These are phyloP conservation scores for Fusarium bulbicola DNA, from an alignment of 2,329 filamentous ascomycete genomes.

Conservation along the genomic window DNA sequence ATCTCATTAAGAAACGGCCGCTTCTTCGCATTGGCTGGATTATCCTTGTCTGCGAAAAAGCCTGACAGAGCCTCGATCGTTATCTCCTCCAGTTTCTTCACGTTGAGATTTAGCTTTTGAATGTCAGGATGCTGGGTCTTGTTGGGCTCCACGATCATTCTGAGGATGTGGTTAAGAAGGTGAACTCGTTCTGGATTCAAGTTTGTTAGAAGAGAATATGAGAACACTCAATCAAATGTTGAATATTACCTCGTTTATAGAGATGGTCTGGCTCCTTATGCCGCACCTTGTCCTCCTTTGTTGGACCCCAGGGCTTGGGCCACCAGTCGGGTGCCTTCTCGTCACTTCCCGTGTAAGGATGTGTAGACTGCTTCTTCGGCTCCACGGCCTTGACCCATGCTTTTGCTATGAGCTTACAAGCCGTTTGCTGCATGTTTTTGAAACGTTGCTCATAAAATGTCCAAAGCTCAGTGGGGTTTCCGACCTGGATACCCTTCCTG, in stretches of 20 bases:
- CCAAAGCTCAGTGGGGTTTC: slow-evolving; percentile 63
- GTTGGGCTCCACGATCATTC: slow-evolving; percentile 62
- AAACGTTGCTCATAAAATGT: slow-evolving; percentile 70
- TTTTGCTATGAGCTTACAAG: slow-evolving; percentile 77
- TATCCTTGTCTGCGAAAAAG: slow-evolving; percentile 63
- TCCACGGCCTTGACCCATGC: slow-evolving; percentile 80
- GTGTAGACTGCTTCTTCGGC: slow-evolving; percentile 79
- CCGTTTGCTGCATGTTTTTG: slow-evolving; percentile 73
- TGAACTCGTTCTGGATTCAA: slow-evolving; percentile 62
- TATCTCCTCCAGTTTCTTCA: slow-evolving; percentile 65
- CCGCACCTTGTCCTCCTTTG: slow-evolving; percentile 63
- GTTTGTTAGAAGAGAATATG: slow-evolving; percentile 3
- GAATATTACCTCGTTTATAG: slow-evolving; percentile 66
- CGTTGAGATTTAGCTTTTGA: slow-evolving; percentile 61
- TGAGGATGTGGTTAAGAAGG: slow-evolving; percentile 68
- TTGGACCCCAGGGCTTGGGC: slow-evolving; percentile 64
- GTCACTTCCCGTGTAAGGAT: slow-evolving; percentile 75
- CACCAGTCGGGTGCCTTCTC: slow-evolving; percentile 73
- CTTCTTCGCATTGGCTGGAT: slow-evolving; percentile 65
- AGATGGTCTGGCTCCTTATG: slow-evolving; percentile 81
- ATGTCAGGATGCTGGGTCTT: slow-evolving; percentile 61
- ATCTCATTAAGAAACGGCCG: slow-evolving; percentile 66
- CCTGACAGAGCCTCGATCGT: slow-evolving; percentile 66
- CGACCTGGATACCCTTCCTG: slow-evolving; percentile 58
- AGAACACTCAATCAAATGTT: not conserved